Base-by-base conservation (phyloP, 129 eudicot genomes). In the Apium graveolens region DNA sequence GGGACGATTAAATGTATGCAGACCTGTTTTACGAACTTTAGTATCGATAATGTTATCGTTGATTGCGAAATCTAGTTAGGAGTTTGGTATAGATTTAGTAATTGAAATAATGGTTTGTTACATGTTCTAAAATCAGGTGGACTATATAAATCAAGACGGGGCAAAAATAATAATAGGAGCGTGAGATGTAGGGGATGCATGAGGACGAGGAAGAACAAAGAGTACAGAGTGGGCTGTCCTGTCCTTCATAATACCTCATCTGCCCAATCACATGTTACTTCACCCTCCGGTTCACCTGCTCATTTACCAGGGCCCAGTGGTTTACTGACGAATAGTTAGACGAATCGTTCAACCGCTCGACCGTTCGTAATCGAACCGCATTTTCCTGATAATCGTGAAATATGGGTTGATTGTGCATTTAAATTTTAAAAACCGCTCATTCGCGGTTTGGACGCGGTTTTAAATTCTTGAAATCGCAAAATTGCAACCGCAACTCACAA, bases 261-360 rank as follows among this genome's bases (percentile, higher is more conserved):
- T 63, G 70, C 72, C 72, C 75, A 70, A 70, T 17, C 44, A 70
- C 75, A 70, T 37, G 75, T 70, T 18, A 70, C 75, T 70, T 70
- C 48, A 20, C 39, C 65, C 31, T 55, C 65, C 29, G 11, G 8
- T 13, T 55, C 65, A 55, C 65, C 65, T 57, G 66, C 66, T 57
- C 66, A 57, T 57, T n/a, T 57, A n/a, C 66, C n/a, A n/a, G n/a
- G n/a, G n/a, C n/a, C n/a, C n/a, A n/a, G n/a, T n/a, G n/a, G n/a
- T n/a, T n/a, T n/a, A n/a, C n/a, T n/a, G n/a, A n/a, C n/a, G n/a
- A n/a, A n/a, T n/a, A n/a, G n/a, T n/a, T n/a, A n/a, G n/a, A n/a
- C n/a, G n/a, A n/a, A n/a, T n/a, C n/a, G n/a, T n/a, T n/a, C n/a
- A n/a, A n/a, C n/a, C n/a, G n/a, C n/a, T n/a, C n/a, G n/a, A n/a